phyloP scores from a whole-genome alignment of 2,329 filamentous ascomycete genomes.

The Xylariaceae sp. region DNA sequence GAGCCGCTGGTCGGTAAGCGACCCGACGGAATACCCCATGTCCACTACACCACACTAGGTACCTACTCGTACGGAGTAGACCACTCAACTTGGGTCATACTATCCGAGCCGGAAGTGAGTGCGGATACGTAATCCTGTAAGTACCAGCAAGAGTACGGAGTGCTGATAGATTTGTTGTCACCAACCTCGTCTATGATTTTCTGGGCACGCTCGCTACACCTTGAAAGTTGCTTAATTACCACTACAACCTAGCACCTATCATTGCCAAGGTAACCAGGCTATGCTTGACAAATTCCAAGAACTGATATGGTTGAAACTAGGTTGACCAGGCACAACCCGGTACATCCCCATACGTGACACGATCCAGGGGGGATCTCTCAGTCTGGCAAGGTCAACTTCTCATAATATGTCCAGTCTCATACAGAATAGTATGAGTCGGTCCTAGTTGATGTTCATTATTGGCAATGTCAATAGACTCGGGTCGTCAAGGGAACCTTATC shows the following conservation, averaged over 20 bases:
- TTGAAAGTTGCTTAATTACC: neutral
- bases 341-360: neutral
- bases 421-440: too few relatives aligned
- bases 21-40: neutral
- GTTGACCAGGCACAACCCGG: neutral
- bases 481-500: slow-evolving; percentile 4
- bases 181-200: neutral
- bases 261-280: neutral
- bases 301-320: neutral
- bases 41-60: neutral
- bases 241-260: neutral
- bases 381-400: neutral
- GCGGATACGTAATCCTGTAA: neutral
- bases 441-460: neutral
- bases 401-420: neutral
- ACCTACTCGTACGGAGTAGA: neutral
- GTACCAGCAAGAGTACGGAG: neutral
- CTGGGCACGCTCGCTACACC: neutral
- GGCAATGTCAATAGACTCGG: slow-evolving; percentile 2
- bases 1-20: neutral
- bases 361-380: too few relatives aligned
- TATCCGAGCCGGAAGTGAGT: neutral
- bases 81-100: neutral
- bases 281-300: neutral
- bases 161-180: slow-evolving; percentile 1